Conservation (phyloP, 345 rosid species). For the Eucalyptus marginata region DNA sequence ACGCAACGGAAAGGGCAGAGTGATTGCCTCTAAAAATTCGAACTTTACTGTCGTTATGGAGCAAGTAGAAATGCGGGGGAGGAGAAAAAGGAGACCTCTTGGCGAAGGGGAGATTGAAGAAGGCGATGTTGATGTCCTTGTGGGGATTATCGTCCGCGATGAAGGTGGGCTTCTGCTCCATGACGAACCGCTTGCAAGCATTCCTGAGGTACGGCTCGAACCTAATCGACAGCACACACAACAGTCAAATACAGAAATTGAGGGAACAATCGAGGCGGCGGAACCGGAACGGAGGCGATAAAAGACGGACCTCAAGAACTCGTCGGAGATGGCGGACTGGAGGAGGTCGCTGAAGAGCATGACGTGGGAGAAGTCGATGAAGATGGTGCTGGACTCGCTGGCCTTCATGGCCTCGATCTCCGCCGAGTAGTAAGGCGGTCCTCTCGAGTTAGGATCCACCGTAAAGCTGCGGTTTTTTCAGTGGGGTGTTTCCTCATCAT, state of each 20-base stretch:
- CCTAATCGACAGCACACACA: background rate
- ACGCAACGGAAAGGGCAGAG: background rate
- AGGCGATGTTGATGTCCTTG: slow-evolving; percentile 77
- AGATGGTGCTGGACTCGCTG: slow-evolving; percentile 73
- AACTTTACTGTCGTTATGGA: background rate
- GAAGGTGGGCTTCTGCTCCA: slow-evolving; percentile 61
- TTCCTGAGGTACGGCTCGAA: slow-evolving; percentile 80
- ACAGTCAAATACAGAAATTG: background rate
- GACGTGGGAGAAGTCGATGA: slow-evolving; percentile 81
- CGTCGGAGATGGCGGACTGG: slow-evolving; percentile 75
- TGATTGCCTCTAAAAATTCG: background rate
- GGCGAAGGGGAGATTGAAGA: slow-evolving; percentile 71
- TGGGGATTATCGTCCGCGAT: slow-evolving; percentile 70
- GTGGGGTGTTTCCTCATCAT: background rate
- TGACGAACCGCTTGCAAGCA: slow-evolving; percentile 85
- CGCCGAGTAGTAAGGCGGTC: slow-evolving; percentile 35
- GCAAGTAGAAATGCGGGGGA: background rate
- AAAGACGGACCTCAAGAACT: slow-evolving; percentile 51
- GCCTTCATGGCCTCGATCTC: slow-evolving; percentile 67
- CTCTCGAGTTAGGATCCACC: slow-evolving; percentile 36
- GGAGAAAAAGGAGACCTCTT: slow-evolving; percentile 33
- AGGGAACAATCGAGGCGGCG: background rate
- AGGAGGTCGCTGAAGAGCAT: slow-evolving; percentile 73
- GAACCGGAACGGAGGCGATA: background rate
- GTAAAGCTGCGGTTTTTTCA: slow-evolving; percentile 31